Evolutionary conservation across 164 flowering plant genomes (phyloP).

Genomic region (Sextonia rubra): DNA sequence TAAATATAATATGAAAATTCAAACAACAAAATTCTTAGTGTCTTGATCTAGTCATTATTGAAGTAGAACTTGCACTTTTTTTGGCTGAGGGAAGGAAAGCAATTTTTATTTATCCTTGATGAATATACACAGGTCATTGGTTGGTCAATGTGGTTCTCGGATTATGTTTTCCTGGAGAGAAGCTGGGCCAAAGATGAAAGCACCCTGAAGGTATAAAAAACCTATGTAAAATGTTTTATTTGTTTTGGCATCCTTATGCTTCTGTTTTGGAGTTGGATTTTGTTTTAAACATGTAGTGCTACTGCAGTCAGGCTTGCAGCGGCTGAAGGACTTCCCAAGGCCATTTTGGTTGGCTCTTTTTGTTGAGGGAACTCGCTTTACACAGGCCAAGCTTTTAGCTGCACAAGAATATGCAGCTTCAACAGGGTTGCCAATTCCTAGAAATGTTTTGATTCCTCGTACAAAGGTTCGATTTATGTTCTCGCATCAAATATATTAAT

Average conservation of each 20-base stretch:
- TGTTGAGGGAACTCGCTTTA: slow-evolving; percentile 98
- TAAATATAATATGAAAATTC: too few relatives aligned
- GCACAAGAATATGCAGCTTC: slow-evolving; percentile 96
- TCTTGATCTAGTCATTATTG: too few relatives aligned
- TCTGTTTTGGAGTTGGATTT: not conserved
- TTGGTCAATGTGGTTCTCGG: slow-evolving; percentile 99
- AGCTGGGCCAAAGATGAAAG: slow-evolving; percentile 94
- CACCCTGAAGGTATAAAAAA: slow-evolving; percentile 65
- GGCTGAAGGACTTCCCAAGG: slow-evolving; percentile 67
- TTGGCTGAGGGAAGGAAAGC: not conserved
- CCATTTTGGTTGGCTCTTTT: slow-evolving; percentile 98
- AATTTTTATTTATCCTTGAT: slow-evolving; percentile 4
- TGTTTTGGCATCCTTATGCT: not conserved
- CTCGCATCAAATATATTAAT: not conserved
- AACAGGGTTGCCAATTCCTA: slow-evolving; percentile 71
- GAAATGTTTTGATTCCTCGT: slow-evolving; percentile 95
- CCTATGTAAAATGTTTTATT: not conserved
- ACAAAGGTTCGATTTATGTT: slow-evolving; percentile 57
- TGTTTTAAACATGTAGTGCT: not conserved
- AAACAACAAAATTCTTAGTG: not conserved
- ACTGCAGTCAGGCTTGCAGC: slow-evolving; percentile 73
- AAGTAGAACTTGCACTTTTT: not conserved
- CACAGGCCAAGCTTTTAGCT: slow-evolving; percentile 82
- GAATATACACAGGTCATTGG: slow-evolving; percentile 66
- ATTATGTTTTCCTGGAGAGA: slow-evolving; percentile 89